These are phyloP conservation scores for Calendula officinalis DNA, from an alignment of 129 eudicot species.

Conservation along the genomic window DNA sequence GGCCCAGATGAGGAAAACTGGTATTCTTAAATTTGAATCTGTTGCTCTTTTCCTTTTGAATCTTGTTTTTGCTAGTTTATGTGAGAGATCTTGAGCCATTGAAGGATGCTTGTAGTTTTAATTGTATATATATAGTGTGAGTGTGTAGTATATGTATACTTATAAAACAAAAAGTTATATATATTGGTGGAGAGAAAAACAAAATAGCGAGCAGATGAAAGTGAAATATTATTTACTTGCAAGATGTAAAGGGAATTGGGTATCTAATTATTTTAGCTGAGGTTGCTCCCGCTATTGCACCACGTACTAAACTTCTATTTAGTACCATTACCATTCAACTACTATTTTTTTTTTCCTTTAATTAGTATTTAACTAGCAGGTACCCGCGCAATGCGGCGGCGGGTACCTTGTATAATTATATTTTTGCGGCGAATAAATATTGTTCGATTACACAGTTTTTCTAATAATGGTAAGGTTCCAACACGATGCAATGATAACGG, in stretches of 20 bases:
- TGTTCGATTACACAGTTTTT: too few relatives aligned
- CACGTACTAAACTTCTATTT: too few relatives aligned
- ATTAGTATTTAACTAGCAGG: too few relatives aligned
- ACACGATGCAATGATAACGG: too few relatives aligned
- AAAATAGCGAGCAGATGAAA: conserved; percentile 12
- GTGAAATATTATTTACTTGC: conserved; percentile 32
- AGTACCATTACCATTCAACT: too few relatives aligned
- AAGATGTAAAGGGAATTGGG: conserved; percentile 17
- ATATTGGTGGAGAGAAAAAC: neutral
- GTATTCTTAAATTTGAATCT: conserved; percentile 17
- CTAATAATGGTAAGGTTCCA: too few relatives aligned
- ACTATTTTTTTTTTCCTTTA: too few relatives aligned
- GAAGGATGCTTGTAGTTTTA: conserved; percentile 19
- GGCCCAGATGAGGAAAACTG: conserved; percentile 37
- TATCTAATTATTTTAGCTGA: neutral
- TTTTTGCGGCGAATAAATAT: too few relatives aligned
- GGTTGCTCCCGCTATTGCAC: too few relatives aligned
- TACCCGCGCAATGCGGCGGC: too few relatives aligned
- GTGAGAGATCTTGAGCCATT: conserved; percentile 34
- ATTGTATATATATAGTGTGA: neutral
- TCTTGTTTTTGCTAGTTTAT: conserved; percentile 3
- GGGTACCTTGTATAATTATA: too few relatives aligned
- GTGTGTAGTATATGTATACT: neutral
- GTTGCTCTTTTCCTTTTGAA: conserved; percentile 22
- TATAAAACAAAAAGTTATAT: neutral